Conservation (phyloP, 176 grass and related monocot species). For the Oryza meridionalis region DNA sequence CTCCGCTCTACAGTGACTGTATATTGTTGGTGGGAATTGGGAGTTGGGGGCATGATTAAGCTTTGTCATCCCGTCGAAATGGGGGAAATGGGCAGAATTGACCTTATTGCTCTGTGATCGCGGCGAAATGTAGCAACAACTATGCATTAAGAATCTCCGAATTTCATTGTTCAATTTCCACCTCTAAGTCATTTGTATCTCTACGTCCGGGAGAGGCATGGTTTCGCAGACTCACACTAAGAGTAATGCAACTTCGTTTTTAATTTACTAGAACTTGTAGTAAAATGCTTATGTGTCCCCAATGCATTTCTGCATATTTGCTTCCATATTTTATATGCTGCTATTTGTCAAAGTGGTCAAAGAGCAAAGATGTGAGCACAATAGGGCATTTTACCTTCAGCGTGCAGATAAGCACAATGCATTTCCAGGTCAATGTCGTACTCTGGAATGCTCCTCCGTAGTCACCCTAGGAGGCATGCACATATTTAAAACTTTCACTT, state of each 20-base stretch:
- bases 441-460: neutral
- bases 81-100: neutral
- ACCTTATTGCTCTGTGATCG: neutral
- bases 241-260: slow-evolving; percentile 5
- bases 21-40: neutral
- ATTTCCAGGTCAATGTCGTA: neutral
- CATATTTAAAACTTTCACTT: neutral
- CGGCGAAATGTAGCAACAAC: neutral
- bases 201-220: neutral
- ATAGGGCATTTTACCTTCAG: neutral
- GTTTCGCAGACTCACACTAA: neutral
- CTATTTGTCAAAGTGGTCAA: neutral
- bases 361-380: neutral
- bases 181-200: neutral
- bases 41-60: neutral
- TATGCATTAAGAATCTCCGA: neutral
- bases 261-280: slow-evolving; percentile 1
- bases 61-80: neutral
- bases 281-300: neutral
- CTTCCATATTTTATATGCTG: neutral
- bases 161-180: slow-evolving; percentile 9
- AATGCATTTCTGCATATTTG: neutral
- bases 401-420: neutral
- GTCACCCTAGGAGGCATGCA: neutral
- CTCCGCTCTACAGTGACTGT: neutral